Evolutionary conservation across 2,329 filamentous ascomycete species (phyloP).

Genomic region (Cercospora sp.): DNA sequence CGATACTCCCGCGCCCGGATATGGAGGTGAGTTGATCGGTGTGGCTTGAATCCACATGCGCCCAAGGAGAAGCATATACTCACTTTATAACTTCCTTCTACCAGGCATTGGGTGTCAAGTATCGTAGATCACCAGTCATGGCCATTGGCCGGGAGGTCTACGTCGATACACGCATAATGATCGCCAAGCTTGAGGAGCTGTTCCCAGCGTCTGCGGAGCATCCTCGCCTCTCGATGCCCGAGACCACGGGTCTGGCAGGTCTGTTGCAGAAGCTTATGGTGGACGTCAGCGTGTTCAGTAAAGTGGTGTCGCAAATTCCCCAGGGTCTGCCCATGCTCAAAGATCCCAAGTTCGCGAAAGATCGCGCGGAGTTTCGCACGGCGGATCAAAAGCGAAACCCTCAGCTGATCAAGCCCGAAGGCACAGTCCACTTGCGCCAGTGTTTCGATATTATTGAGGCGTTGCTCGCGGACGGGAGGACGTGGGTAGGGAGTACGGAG

Average conservation of each 20-base stretch:
- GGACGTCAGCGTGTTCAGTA: slow-evolving; percentile 59
- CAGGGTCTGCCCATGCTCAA: slow-evolving; percentile 54
- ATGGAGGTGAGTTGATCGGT: slow-evolving; percentile 40
- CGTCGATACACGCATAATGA: slow-evolving; percentile 67
- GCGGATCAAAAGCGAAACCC: slow-evolving; percentile 28
- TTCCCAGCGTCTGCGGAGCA: slow-evolving; percentile 44
- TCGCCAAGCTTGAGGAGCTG: slow-evolving; percentile 61
- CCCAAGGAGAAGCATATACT: neutral
- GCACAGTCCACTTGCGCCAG: slow-evolving; percentile 55
- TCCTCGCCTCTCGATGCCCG: slow-evolving; percentile 39
- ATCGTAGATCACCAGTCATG: slow-evolving; percentile 69
- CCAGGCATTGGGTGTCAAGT: slow-evolving; percentile 58
- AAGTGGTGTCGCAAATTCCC: slow-evolving; percentile 59
- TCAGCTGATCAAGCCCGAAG: slow-evolving; percentile 54
- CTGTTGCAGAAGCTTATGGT: slow-evolving; percentile 59
- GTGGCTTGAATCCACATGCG: neutral
- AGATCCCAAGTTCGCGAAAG: slow-evolving; percentile 60
- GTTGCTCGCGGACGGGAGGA: slow-evolving; percentile 64
- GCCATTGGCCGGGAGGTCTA: slow-evolving; percentile 68
- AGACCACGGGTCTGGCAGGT: slow-evolving; percentile 49
- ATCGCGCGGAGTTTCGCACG: slow-evolving; percentile 52
- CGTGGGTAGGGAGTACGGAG: slow-evolving; percentile 61
- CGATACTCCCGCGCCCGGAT: slow-evolving; percentile 66
- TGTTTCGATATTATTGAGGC: slow-evolving; percentile 62
- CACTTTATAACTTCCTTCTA: neutral